Percentiles rank a stretch among this genome's conserved stretches.
Evolutionary conservation across 306 rosid species (phyloP).

Genomic region (Malus sieversii): DNA sequence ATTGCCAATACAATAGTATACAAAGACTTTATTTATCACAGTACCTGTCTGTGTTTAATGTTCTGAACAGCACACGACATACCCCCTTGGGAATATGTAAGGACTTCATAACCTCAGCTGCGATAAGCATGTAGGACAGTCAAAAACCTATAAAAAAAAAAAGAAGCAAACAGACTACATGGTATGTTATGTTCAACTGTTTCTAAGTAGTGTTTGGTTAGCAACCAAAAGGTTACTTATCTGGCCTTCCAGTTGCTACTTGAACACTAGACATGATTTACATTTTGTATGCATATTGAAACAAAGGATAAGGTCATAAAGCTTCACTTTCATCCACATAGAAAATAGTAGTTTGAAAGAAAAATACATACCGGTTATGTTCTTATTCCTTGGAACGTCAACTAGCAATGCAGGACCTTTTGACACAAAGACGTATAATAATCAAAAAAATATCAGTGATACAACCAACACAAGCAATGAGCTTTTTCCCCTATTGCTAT

Average conservation of each 20-base stretch:
- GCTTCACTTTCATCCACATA: background rate
- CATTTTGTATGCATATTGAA: background rate
- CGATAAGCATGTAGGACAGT: background rate
- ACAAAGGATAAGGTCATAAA: background rate
- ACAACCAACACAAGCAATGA: background rate
- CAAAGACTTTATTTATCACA: background rate
- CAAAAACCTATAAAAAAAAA: background rate
- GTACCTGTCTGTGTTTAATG: slow-evolving; percentile 29
- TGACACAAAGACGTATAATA: slow-evolving; percentile 7
- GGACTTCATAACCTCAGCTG: slow-evolving; percentile 90
- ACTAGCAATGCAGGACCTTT: slow-evolving; percentile 70
- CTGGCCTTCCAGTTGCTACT: background rate
- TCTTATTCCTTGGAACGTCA: slow-evolving; percentile 72
- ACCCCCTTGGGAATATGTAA: slow-evolving; percentile 66
- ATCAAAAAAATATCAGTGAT: background rate
- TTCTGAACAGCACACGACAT: background rate
- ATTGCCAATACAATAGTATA: background rate
- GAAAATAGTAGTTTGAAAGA: background rate
- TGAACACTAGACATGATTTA: background rate
- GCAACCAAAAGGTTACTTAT: background rate
- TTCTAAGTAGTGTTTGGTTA: background rate
- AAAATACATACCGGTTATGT: slow-evolving; percentile 65
- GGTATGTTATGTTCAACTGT: background rate
- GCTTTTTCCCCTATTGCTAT: background rate
- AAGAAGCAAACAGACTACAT: background rate